Conservation (phyloP, 192 early-diverging fungal species). For the Coemansia sp. region DNA sequence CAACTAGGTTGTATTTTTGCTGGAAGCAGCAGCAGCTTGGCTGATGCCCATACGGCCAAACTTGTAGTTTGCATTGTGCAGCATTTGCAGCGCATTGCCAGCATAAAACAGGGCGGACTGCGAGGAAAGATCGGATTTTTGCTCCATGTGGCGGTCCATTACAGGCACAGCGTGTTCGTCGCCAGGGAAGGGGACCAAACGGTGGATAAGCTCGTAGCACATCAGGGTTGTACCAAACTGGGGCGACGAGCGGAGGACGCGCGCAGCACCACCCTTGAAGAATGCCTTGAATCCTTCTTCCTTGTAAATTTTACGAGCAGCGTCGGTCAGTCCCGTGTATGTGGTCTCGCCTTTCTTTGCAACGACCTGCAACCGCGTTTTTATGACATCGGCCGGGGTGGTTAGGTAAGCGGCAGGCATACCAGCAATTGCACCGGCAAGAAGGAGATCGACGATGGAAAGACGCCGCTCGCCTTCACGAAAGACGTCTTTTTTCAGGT, state of each 20-base stretch:
- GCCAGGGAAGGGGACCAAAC: conserved; percentile 58
- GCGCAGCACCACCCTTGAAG: conserved; percentile 94
- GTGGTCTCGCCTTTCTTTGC: conserved; percentile 84
- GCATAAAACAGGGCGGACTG: conserved; percentile 49
- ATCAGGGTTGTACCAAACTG: conserved; percentile 97
- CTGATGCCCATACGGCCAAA: no score
- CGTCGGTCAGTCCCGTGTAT: conserved; percentile 85
- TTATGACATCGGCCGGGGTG: conserved; percentile 97
- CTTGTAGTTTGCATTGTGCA: conserved; percentile 50
- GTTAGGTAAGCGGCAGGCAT: conserved; percentile 95
- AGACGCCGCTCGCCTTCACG: conserved; percentile 76
- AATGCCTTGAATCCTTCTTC: conserved; percentile 95
- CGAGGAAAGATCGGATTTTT: conserved; percentile 33
- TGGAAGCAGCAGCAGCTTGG: no score
- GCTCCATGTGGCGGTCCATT: conserved; percentile 11
- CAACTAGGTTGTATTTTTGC: no score
- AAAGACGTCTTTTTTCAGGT: conserved; percentile 92
- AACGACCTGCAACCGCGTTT: conserved; percentile 94
- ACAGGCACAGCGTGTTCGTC: conserved; percentile 30
- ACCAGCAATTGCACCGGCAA: conserved; percentile 91
- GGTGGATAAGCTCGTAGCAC: conserved; percentile 87
- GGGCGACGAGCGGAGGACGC: conserved; percentile 92
- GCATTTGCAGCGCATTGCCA: conserved; percentile 36
- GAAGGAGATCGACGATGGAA: conserved; percentile 62
- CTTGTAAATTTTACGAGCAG: conserved; percentile 77